Evolutionary conservation across 352 stramenopile genomes (phyloP).

Genomic region (Phytophthora palmivora): DNA sequence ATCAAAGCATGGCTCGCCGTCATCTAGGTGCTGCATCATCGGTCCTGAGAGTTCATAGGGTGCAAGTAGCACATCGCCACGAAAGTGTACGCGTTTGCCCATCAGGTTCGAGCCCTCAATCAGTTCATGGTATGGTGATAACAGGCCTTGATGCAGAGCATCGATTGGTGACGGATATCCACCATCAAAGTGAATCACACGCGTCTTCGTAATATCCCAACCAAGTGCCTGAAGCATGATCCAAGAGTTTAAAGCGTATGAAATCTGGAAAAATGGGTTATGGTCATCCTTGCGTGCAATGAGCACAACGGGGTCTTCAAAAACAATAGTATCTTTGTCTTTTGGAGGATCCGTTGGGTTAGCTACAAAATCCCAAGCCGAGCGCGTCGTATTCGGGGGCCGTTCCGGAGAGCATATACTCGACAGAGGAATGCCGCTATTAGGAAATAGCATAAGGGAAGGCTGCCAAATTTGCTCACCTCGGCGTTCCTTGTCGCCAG

Average conservation of each 20-base stretch:
- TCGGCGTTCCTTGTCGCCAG: conserved; percentile 31
- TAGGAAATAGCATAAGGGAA: conserved; percentile 6
- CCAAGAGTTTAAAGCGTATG: conserved; percentile 49
- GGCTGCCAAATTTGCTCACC: conserved; percentile 37
- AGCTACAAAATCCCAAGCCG: conserved; percentile 43
- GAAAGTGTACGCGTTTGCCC: conserved; percentile 46
- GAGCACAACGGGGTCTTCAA: conserved; percentile 44
- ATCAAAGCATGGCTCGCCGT: conserved; percentile 62
- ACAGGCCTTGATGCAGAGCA: conserved; percentile 47
- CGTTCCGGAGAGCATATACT: conserved; percentile 19
- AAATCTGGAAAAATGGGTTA: conserved; percentile 67
- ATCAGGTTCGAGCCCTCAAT: conserved; percentile 42
- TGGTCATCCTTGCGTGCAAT: conserved; percentile 55
- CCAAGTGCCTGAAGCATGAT: conserved; percentile 41
- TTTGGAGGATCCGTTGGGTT: conserved; percentile 26
- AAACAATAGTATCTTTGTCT: conserved; percentile 29
- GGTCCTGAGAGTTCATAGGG: conserved; percentile 61
- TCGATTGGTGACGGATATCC: conserved; percentile 53
- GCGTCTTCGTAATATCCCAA: conserved; percentile 43
- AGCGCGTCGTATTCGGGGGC: conserved; percentile 6
- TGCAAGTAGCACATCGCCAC: conserved; percentile 53
- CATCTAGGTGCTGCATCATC: conserved; percentile 77
- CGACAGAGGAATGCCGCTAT: conserved; percentile 7
- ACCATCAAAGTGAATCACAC: conserved; percentile 54
- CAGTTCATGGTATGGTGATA: conserved; percentile 35